These are phyloP conservation scores for Blumeria graminis DNA, from an alignment of 2,329 filamentous ascomycete species.

Conservation along the genomic window DNA sequence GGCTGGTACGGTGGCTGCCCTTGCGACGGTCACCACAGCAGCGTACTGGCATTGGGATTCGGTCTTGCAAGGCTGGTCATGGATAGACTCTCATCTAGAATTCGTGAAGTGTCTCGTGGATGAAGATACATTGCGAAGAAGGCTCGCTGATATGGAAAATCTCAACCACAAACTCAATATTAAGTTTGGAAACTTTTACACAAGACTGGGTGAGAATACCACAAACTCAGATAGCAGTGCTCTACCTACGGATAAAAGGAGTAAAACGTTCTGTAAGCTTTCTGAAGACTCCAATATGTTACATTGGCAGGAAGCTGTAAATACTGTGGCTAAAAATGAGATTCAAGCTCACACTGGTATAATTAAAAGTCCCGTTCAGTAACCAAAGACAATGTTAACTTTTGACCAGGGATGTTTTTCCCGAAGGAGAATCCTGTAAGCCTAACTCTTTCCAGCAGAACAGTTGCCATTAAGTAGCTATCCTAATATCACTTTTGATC, in stretches of 20 bases:
- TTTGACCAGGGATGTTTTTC: slow-evolving; percentile 41
- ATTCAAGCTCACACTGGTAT: slow-evolving; percentile 52
- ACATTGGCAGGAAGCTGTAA: slow-evolving; percentile 47
- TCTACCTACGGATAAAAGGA: slow-evolving; percentile 34
- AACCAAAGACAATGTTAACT: background rate
- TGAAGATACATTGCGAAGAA: slow-evolving; percentile 55
- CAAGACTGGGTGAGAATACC: slow-evolving; percentile 49
- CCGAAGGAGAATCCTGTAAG: slow-evolving; percentile 35
- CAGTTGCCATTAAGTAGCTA: background rate
- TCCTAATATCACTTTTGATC: background rate
- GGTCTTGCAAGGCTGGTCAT: slow-evolving; percentile 49
- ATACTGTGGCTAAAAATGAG: slow-evolving; percentile 60
- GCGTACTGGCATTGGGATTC: slow-evolving; percentile 70
- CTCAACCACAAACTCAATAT: slow-evolving; percentile 41
- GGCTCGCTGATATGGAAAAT: slow-evolving; percentile 43
- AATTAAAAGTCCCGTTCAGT: slow-evolving; percentile 10
- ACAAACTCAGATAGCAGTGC: slow-evolving; percentile 22
- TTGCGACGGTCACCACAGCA: slow-evolving; percentile 58
- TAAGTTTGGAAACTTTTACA: slow-evolving; percentile 73
- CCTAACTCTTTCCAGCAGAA: background rate
- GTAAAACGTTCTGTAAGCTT: slow-evolving; percentile 75
- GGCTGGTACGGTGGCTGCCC: slow-evolving; percentile 61
- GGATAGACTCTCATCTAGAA: slow-evolving; percentile 76
- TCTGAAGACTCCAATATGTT: slow-evolving; percentile 30
- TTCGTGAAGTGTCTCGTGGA: slow-evolving; percentile 78